phyloP scores from a whole-genome alignment of 306 rosid genomes.

The Potentilla sterilis region DNA sequence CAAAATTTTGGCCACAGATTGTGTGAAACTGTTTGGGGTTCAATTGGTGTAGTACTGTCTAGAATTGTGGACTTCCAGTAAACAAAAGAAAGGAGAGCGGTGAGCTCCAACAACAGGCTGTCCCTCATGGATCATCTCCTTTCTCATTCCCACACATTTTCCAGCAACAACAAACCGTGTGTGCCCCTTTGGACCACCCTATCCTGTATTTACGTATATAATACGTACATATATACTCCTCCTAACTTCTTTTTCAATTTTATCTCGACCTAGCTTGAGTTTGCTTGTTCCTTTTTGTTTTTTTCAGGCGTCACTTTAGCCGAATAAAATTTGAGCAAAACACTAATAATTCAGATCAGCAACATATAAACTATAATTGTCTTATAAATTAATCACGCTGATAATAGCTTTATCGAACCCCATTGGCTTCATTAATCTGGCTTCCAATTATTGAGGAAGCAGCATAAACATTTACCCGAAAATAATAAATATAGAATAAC shows the following conservation, averaged over 20 bases:
- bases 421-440: conserved; percentile 22
- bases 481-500: conserved; percentile 18
- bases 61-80: conserved; percentile 4
- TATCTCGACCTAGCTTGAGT: not conserved
- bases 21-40: not conserved
- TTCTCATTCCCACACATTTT: conserved; percentile 35
- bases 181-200: conserved; percentile 80
- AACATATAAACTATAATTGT: not conserved
- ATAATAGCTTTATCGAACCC: conserved; percentile 2
- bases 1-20: not conserved
- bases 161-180: conserved; percentile 39
- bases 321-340: not conserved
- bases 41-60: not conserved
- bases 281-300: not conserved
- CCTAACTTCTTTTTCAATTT: not conserved
- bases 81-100: not conserved
- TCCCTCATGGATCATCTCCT: conserved; percentile 36
- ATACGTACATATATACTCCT: not conserved
- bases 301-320: not conserved
- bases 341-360: not conserved
- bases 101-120: conserved; percentile 43
- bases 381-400: not conserved
- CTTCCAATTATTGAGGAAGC: conserved; percentile 35
- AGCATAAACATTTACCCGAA: conserved; percentile 25
- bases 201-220: conserved; percentile 37